Evolutionary conservation across 306 rosid species (phyloP).

Genomic region (Sicyos baderoa): DNA sequence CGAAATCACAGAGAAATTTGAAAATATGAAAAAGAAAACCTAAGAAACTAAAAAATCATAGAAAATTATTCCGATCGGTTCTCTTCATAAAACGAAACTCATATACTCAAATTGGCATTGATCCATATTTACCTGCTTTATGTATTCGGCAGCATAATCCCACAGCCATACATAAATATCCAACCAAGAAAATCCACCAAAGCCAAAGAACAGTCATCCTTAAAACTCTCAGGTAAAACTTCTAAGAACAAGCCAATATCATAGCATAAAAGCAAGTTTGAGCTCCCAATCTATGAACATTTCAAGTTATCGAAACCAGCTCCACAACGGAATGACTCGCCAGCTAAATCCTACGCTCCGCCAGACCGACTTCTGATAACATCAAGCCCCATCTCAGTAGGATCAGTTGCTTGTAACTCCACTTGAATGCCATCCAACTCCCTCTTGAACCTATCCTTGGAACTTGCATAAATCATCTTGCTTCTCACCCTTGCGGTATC

Average conservation of each 20-base stretch:
- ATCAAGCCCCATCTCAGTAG: slow-evolving; percentile 22
- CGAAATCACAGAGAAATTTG: neutral
- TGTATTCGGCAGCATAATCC: slow-evolving; percentile 1
- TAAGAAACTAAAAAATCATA: neutral
- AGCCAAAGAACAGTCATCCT: neutral
- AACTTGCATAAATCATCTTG: slow-evolving; percentile 20
- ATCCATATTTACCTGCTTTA: slow-evolving; percentile 3
- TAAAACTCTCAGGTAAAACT: neutral
- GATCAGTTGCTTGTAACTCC: slow-evolving; percentile 23
- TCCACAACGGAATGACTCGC: neutral
- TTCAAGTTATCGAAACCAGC: neutral
- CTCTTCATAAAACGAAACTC: neutral
- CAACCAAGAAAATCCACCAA: slow-evolving; percentile 4
- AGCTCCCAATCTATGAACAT: slow-evolving; percentile 18
- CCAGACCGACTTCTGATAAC: slow-evolving; percentile 19
- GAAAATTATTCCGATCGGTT: neutral
- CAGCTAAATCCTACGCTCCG: neutral
- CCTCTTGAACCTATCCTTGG: slow-evolving; percentile 20
- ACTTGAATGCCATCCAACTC: slow-evolving; percentile 20
- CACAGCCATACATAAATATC: neutral
- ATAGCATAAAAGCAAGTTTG: slow-evolving; percentile 15
- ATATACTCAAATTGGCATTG: slow-evolving; percentile 12
- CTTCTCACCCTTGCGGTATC: slow-evolving; percentile 18
- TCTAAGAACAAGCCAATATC: slow-evolving; percentile 7
- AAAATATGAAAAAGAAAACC: neutral